Conservation (phyloP, 148 eudicot species). For the Tetragonia tetragonoides region DNA sequence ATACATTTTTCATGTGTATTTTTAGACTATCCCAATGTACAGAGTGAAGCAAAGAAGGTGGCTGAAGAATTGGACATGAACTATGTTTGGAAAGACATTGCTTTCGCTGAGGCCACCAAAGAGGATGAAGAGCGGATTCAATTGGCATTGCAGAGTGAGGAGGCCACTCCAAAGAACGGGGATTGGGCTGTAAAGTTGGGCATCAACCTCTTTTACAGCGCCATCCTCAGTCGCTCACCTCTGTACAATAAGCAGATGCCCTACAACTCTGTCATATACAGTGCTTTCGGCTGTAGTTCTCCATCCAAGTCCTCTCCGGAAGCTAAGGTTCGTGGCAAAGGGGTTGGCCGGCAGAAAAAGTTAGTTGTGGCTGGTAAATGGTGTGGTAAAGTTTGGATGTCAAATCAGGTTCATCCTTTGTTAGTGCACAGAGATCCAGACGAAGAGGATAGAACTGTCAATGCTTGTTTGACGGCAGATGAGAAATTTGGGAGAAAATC, state of each 20-base stretch:
- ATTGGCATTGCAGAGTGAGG: conserved; percentile 71
- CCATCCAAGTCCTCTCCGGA: conserved; percentile 32
- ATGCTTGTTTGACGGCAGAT: conserved; percentile 31
- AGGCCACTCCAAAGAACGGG: conserved; percentile 68
- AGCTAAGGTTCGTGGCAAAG: conserved; percentile 31
- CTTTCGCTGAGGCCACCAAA: conserved; percentile 54
- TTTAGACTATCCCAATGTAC: conserved; percentile 85
- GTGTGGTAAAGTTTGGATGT: conserved; percentile 99
- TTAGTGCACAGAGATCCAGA: conserved; percentile 50
- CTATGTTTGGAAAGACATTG: conserved; percentile 57
- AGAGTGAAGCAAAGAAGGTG: conserved; percentile 67
- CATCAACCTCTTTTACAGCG: conserved; percentile 84
- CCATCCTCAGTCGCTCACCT: conserved; percentile 87
- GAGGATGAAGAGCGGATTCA: conserved; percentile 67
- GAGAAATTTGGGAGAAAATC: conserved; percentile 37
- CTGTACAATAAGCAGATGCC: conserved; percentile 96
- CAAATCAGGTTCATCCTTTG: conserved; percentile 85
- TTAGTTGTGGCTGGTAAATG: conserved; percentile 83
- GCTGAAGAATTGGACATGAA: conserved; percentile 69
- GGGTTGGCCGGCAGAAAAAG: conserved; percentile 63
- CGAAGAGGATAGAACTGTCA: conserved; percentile 38
- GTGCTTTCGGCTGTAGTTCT: conserved; percentile 69
- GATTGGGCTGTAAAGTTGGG: conserved; percentile 97
- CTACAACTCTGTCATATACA: conserved; percentile 72
- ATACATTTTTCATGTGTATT: conserved; percentile 3